Evolutionary conservation across 2,329 filamentous ascomycete genomes (phyloP), one percentile per base, ranked within the genome.

Genomic region (Hymenotorrendiella dingleyae): DNA sequence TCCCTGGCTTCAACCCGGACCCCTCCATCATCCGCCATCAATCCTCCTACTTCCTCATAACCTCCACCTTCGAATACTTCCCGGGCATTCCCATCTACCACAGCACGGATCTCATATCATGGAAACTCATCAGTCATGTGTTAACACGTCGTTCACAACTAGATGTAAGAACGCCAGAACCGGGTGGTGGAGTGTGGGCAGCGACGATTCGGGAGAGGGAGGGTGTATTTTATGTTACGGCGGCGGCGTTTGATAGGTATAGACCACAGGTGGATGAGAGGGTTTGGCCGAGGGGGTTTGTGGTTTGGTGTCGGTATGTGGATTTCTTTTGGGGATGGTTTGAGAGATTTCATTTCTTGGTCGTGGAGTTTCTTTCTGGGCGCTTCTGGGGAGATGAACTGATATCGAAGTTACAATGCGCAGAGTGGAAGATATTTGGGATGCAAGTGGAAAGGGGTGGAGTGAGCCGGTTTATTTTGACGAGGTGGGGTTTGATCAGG

Each of bases 1-100:
- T 50, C 14, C 43, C 49, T 2, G 77, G 78, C 19, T 81, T 79
- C 63, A 80, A 81, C 43, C 75, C 78, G 5, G 78, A 82, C 49
- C 78, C 78, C 11, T 49, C 50, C 8, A 66, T 76, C 30, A 48
- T 73, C n/a, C 63, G 71, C 4, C 66, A 72, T 11, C 62, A 61
- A 9, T 49, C 62, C 34, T 68, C 72, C 50, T 82, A 73, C 55
- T 82, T 74, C 57, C 67, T 82, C 21, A 73, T 72, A 27, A 81
- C 75, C 4, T 81, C 77, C 0, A 76, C 74, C 0, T 82, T 82
- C 44, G 77, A 82, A 56, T 77, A 70, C 57, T 80, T 77, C 46
- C 78, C 77, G 0, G 76, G 75, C 4, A 71, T 72, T n/a, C 73
- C 76, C 11, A 75, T 82, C 43, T 79, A 81, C 52, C 68, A 76